A percentile compares a stretch with the other conserved stretches of the same genome.
Conservation (phyloP, 2,329 filamentous ascomycete species). For the Microdochium paspali region DNA sequence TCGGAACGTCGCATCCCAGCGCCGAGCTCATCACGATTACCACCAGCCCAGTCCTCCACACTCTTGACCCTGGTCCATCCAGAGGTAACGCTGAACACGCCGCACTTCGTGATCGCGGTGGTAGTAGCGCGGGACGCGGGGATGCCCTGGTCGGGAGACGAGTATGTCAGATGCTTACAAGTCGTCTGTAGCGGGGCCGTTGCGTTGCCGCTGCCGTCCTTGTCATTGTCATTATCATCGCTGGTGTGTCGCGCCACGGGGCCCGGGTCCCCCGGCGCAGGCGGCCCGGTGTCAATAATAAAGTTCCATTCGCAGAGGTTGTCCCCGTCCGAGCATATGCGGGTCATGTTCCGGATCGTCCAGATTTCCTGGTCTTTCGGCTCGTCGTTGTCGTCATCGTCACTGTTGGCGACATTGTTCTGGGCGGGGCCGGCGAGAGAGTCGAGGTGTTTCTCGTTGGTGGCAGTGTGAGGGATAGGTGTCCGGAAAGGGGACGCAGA, state of each 20-base stretch:
- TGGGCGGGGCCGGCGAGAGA: too few species aligned
- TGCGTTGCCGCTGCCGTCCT: too few species aligned
- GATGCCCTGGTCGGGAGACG: conserved; percentile 15
- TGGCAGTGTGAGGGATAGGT: too few species aligned
- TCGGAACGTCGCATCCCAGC: too few species aligned
- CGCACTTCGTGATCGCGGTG: conserved; percentile 30
- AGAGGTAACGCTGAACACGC: conserved; percentile 38
- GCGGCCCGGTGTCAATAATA: conserved; percentile 22
- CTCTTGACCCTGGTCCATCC: conserved; percentile 30
- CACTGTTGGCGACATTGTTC: too few species aligned
- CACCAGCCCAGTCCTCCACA: too few species aligned
- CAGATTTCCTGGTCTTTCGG: not conserved
- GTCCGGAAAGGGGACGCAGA: too few species aligned
- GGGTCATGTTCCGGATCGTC: conserved; percentile 14
- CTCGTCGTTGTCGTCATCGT: too few species aligned
- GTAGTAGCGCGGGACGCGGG: conserved; percentile 26
- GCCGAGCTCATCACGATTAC: too few species aligned
- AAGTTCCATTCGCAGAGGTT: conserved; percentile 31
- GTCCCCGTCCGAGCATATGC: conserved; percentile 26
- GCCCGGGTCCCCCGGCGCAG: conserved; percentile 8
- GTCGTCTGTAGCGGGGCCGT: conserved; percentile 12
- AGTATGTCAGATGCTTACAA: conserved; percentile 24
- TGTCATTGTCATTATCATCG: too few species aligned
- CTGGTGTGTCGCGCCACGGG: not conserved
- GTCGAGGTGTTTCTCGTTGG: too few species aligned